A percentile compares a stretch with the other conserved stretches of the same genome.
These are phyloP conservation scores for Aspergillus melleus DNA, from an alignment of 2,329 filamentous ascomycete species.

Conservation along the genomic window DNA sequence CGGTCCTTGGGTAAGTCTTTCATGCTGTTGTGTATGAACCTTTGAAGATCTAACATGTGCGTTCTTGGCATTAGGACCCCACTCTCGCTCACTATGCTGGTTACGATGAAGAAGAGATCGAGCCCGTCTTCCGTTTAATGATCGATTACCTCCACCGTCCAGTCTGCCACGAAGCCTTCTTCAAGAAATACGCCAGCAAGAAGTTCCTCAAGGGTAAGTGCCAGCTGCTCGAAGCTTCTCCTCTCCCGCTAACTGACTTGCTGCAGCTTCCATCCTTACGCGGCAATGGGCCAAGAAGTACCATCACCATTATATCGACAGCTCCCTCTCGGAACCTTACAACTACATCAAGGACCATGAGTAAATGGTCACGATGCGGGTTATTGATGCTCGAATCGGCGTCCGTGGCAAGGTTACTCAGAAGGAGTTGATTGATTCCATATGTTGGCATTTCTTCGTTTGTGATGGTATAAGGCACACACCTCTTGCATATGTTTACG, in stretches of 20 bases:
- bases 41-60: conserved; percentile 19
- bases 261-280: conserved; percentile 79
- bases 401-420: conserved; percentile 23
- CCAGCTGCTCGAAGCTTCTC: neutral
- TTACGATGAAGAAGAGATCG: conserved; percentile 88
- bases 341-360: conserved; percentile 33
- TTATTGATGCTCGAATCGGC: conserved; percentile 21
- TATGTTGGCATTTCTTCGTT: conserved; percentile 43
- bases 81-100: conserved; percentile 89
- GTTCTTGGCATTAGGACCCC: conserved; percentile 61
- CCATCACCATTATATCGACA: conserved; percentile 39
- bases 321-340: conserved; percentile 32
- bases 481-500: conserved; percentile 42
- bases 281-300: conserved; percentile 92
- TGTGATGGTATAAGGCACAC: conserved; percentile 40
- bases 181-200: conserved; percentile 99
- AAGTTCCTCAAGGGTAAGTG: conserved; percentile 93
- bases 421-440: conserved; percentile 34
- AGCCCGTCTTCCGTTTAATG: conserved; percentile 91
- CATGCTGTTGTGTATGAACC: neutral
- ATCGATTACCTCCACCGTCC: conserved; percentile 92
- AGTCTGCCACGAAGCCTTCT: conserved; percentile 93
- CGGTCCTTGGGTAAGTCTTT: conserved; percentile 76
- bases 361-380: conserved; percentile 25
- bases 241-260: conserved; percentile 21